phyloP scores from a whole-genome alignment of 2,329 filamentous ascomycete genomes.

The Colletotrichum sp. region DNA sequence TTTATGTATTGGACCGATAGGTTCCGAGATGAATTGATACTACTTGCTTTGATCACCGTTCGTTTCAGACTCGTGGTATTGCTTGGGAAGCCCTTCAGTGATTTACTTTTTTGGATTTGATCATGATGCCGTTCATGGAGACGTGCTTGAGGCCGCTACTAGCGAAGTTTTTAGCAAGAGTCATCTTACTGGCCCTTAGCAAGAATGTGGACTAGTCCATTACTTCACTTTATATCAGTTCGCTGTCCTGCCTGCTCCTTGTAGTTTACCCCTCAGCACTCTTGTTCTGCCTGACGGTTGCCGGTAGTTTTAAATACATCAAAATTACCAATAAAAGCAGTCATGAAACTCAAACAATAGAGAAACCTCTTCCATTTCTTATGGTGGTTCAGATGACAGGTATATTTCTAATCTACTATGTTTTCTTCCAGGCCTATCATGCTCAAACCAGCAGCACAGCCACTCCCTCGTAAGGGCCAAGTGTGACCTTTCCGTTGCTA shows the following conservation, averaged over 20 bases:
- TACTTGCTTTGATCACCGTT: not conserved
- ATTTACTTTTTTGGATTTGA: not conserved
- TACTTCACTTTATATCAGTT: not conserved
- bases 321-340: no score
- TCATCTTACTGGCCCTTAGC: not conserved
- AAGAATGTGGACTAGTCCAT: not conserved
- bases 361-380: not conserved
- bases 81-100: not conserved
- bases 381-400: not conserved
- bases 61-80: not conserved
- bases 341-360: not conserved
- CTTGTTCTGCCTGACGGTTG: no score
- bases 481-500: constrained; percentile 25
- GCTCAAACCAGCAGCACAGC: constrained; percentile 31
- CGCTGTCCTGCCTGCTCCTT: not conserved
- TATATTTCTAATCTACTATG: not conserved
- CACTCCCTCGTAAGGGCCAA: constrained; percentile 41
- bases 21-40: not conserved
- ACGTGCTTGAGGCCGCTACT: not conserved
- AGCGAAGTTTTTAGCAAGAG: not conserved
- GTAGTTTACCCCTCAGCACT: not conserved
- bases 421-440: not conserved
- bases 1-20: not conserved
- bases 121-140: not conserved
- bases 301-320: no score